These are phyloP conservation scores for Lunularia cruciata DNA, from an alignment of 225 moss, liverwort and hornwort species.

Conservation along the genomic window DNA sequence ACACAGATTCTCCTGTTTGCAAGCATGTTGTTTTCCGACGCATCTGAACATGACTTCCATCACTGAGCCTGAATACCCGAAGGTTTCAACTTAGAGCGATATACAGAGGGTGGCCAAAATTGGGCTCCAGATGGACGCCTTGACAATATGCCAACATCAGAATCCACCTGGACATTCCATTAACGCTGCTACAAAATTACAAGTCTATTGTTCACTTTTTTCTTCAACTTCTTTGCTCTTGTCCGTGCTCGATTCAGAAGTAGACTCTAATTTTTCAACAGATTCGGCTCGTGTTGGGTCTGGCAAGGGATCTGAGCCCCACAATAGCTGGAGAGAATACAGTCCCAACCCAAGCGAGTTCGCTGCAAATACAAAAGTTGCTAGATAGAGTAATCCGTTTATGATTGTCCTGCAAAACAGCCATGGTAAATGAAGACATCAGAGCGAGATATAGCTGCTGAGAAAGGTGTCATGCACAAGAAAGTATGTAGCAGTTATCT, in stretches of 20 bases:
- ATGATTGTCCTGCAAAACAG: constrained; percentile 63
- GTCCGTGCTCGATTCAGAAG: constrained; percentile 1
- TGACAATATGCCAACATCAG: not conserved
- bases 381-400: constrained; percentile 80
- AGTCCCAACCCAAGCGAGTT: constrained; percentile 83
- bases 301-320: constrained; percentile 21
- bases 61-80: not conserved
- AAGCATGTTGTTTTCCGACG: not conserved
- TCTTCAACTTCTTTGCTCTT: constrained; percentile 29
- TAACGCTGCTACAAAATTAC: not conserved
- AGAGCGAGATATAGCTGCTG: no score
- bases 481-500: no score
- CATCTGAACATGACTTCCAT: not conserved
- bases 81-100: not conserved
- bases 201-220: constrained; percentile 14
- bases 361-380: constrained; percentile 92
- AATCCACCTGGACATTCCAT: not conserved
- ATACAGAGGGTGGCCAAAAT: not conserved
- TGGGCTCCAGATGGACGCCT: constrained; percentile 1
- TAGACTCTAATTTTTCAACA: not conserved
- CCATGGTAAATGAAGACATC: no score
- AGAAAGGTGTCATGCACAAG: no score
- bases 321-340: constrained; percentile 68
- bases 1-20: not conserved
- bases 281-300: constrained; percentile 18